Base-by-base conservation (phyloP, 2,329 filamentous ascomycete species). In the Harringtonia aguacate region DNA sequence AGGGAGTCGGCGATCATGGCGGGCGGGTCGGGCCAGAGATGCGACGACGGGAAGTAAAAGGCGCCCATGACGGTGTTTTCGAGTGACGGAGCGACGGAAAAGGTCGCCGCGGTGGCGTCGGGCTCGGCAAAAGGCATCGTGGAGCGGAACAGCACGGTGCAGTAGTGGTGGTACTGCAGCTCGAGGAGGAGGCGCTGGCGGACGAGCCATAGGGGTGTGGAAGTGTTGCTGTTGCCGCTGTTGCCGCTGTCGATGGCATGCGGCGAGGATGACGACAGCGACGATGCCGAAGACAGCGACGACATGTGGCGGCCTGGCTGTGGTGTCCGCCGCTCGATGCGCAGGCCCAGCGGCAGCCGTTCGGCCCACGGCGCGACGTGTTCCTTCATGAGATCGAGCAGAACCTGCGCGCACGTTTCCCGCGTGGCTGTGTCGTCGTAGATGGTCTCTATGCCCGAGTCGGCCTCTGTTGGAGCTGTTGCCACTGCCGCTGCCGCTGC, bases 81-180 rank as follows among this genome's bases (percentile, higher is more conserved):
- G n/a, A n/a, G n/a, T n/a, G n/a, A n/a, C n/a, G n/a, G n/a, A n/a
- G n/a, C n/a, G n/a, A n/a, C n/a, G n/a, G n/a, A n/a, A n/a, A n/a
- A n/a, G n/a, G n/a, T n/a, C n/a, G n/a, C n/a, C n/a, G n/a, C n/a
- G n/a, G n/a, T n/a, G n/a, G n/a, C n/a, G n/a, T n/a, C n/a, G n/a
- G n/a, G n/a, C n/a, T n/a, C n/a, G n/a, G n/a, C n/a, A n/a, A n/a
- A n/a, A n/a, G n/a, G n/a, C 8, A 37, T 37, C 20, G 24, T 24
- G 8, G 36, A 24, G 20, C 38, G 22, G 38, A 13, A 40, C 5
- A 40, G 24, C 4, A 30, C 12, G 15, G 38, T 13, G 17, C 38
- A 30, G 24, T 4, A 30, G 28, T 40, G 38, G 28, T 40, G 28
- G 38, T 40, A 30, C 27, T 56, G 13, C 38, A 37, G 36, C 4